Conservation (phyloP, 768 basidiomycete genomes). For the Lactarius deliciosus region DNA sequence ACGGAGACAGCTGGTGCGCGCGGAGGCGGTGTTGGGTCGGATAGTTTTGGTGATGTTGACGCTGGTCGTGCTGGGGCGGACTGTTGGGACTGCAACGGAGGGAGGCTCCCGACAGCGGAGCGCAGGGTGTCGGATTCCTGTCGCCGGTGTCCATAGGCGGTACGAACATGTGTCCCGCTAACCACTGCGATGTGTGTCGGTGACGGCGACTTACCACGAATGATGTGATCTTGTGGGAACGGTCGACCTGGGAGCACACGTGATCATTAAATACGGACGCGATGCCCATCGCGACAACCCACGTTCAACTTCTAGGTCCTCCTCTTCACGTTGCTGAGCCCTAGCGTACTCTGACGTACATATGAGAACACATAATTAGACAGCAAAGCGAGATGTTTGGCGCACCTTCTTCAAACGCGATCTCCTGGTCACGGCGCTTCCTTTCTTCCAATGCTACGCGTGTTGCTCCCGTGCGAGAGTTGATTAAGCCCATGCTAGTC, state of each 20-base stretch:
- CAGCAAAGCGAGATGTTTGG: slow-evolving; percentile 31
- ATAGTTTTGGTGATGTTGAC: slow-evolving; percentile 21
- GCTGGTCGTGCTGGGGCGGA: slow-evolving; percentile 15
- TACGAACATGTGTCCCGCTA: slow-evolving; percentile 35
- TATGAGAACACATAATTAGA: slow-evolving; percentile 2
- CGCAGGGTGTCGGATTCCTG: slow-evolving; percentile 78
- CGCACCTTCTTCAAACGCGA: slow-evolving; percentile 47
- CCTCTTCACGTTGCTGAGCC: slow-evolving; percentile 34
- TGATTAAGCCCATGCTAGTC: slow-evolving; percentile 41
- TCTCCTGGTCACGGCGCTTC: slow-evolving; percentile 37
- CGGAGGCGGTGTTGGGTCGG: slow-evolving; percentile 19
- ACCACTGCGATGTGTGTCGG: slow-evolving; percentile 40
- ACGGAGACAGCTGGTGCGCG: slow-evolving; percentile 15
- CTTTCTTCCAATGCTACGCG: slow-evolving; percentile 49
- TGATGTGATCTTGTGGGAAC: slow-evolving; percentile 22
- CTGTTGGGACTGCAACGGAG: slow-evolving; percentile 10
- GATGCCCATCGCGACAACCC: slow-evolving; percentile 27
- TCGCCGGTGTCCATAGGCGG: slow-evolving; percentile 53
- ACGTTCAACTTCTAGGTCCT: slow-evolving; percentile 44
- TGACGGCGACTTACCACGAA: slow-evolving; percentile 54
- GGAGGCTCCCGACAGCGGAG: slow-evolving; percentile 40
- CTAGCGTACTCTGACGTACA: slow-evolving; percentile 28
- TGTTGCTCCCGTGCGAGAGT: slow-evolving; percentile 37
- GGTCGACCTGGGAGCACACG: slow-evolving; percentile 31
- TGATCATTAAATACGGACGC: neutral